These are phyloP conservation scores for Gossypium laxum DNA, from an alignment of 441 rosid species.

Conservation along the genomic window DNA sequence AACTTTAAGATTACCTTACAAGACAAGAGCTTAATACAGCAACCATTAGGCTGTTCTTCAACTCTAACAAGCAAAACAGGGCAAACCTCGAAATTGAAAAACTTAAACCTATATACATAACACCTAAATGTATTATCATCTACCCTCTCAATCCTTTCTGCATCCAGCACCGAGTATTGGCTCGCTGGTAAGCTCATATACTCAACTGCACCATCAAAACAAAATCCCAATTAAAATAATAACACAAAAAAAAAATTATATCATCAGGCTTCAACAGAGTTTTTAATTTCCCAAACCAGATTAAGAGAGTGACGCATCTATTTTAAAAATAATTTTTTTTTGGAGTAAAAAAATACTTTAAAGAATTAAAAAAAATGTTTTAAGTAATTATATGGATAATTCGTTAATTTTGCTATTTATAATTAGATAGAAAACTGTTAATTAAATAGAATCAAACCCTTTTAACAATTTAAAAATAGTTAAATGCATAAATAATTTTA, in stretches of 20 bases:
- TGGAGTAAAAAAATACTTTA: too few relatives aligned
- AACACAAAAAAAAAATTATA: not conserved
- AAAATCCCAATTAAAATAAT: not conserved
- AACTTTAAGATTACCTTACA: conserved; percentile 44
- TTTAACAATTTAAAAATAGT: not conserved
- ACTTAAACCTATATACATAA: conserved; percentile 67
- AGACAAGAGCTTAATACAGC: conserved; percentile 81
- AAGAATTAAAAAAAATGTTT: not conserved
- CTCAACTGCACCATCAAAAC: conserved; percentile 38
- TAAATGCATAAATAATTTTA: not conserved
- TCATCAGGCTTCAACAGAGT: too few relatives aligned
- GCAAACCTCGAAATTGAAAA: conserved; percentile 76
- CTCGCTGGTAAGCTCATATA: conserved; percentile 96
- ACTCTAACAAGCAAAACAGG: conserved; percentile 82
- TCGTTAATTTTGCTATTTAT: not conserved
- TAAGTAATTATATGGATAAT: not conserved
- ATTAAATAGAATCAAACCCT: not conserved
- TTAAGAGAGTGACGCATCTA: too few relatives aligned
- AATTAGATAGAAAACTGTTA: not conserved
- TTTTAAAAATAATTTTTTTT: too few relatives aligned
- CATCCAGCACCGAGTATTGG: conserved; percentile 92
- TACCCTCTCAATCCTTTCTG: conserved; percentile 89
- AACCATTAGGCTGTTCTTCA: conserved; percentile 74
- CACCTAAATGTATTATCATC: conserved; percentile 81
- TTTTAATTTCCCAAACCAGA: too few relatives aligned